These are phyloP conservation scores for Pseudogymnoascus sp. DNA, from an alignment of 2,329 filamentous ascomycete genomes.

Conservation along the genomic window DNA sequence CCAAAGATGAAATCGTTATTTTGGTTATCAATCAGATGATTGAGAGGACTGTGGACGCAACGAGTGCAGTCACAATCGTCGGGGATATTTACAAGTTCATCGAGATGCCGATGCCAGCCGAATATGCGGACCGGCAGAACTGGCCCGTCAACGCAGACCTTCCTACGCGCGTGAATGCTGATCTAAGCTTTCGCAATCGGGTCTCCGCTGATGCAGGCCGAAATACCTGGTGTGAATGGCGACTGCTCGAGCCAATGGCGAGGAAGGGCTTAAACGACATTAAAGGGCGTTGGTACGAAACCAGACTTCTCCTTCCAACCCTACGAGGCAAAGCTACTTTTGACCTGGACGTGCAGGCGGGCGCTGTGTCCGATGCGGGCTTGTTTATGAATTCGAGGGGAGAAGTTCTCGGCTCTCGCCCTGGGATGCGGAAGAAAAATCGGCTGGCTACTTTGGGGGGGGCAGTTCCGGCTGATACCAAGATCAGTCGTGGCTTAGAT, in stretches of 20 bases:
- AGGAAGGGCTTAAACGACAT: slow-evolving; percentile 36
- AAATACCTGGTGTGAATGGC: slow-evolving; percentile 26
- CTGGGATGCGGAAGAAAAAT: slow-evolving; percentile 25
- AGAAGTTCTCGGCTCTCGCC: slow-evolving; percentile 27
- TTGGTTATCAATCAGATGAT: slow-evolving; percentile 34
- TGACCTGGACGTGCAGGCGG: slow-evolving; percentile 25
- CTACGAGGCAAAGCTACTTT: slow-evolving; percentile 27
- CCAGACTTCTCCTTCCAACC: slow-evolving; percentile 38
- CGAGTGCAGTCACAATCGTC: slow-evolving; percentile 30
- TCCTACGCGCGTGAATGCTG: slow-evolving; percentile 35
- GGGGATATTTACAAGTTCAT: slow-evolving; percentile 46
- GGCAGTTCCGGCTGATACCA: slow-evolving; percentile 28
- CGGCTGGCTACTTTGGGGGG: slow-evolving; percentile 27
- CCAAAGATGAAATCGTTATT: slow-evolving; percentile 37
- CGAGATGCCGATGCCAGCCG: slow-evolving; percentile 28
- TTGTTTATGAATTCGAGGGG: slow-evolving; percentile 40
- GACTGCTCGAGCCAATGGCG: slow-evolving; percentile 23
- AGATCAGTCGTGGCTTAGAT: slow-evolving; percentile 28
- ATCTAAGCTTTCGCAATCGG: slow-evolving; percentile 38
- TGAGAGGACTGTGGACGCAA: slow-evolving; percentile 20
- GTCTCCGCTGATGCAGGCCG: slow-evolving; percentile 31
- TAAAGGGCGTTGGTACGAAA: slow-evolving; percentile 55
- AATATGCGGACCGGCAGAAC: slow-evolving; percentile 27
- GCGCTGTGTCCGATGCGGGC: slow-evolving; percentile 34
- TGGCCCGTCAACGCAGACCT: slow-evolving; percentile 36